phyloP scores from a whole-genome alignment of 805 yeast species.

The Candida fluviatilis region DNA sequence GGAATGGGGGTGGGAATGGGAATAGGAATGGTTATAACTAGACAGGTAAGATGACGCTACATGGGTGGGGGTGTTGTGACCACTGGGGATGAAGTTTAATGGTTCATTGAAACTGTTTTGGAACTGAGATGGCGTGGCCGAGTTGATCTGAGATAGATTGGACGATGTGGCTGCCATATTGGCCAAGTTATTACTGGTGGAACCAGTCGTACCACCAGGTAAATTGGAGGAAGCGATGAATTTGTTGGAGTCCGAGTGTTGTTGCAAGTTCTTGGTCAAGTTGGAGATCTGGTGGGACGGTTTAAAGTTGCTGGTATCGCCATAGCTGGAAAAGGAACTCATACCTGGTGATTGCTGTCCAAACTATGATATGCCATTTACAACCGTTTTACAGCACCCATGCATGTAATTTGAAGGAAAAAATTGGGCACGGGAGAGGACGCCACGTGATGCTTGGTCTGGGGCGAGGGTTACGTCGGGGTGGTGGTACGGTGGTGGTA shows the following conservation, averaged over 20 bases:
- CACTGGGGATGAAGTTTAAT: slow-evolving; percentile 34
- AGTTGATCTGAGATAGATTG: background rate
- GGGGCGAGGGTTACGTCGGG: too few relatives aligned
- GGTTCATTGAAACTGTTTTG: slow-evolving; percentile 10
- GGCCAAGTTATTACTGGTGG: background rate
- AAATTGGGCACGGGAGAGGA: background rate
- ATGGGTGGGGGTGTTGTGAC: slow-evolving; percentile 41
- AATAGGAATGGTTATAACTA: slow-evolving; percentile 27
- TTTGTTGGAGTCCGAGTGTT: slow-evolving; percentile 9
- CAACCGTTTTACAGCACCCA: background rate
- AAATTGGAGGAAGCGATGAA: slow-evolving; percentile 9
- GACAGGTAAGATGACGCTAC: slow-evolving; percentile 41
- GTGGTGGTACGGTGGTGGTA: background rate
- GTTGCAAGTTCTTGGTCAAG: slow-evolving; percentile 27
- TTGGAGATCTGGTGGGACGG: slow-evolving; percentile 18
- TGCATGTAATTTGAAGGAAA: background rate
- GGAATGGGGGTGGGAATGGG: slow-evolving; percentile 23
- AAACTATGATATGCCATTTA: background rate
- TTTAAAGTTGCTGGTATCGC: background rate
- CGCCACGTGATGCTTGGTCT: too few relatives aligned
- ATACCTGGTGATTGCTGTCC: background rate
- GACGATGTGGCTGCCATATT: slow-evolving; percentile 7
- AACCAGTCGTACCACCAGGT: slow-evolving; percentile 1
- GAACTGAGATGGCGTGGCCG: background rate
- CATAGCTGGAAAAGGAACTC: slow-evolving; percentile 3